Percentiles rank a stretch among this genome's conserved stretches.
Evolutionary conservation across 2,329 filamentous ascomycete species (phyloP).

Genomic region (Fusarium liriodendri): DNA sequence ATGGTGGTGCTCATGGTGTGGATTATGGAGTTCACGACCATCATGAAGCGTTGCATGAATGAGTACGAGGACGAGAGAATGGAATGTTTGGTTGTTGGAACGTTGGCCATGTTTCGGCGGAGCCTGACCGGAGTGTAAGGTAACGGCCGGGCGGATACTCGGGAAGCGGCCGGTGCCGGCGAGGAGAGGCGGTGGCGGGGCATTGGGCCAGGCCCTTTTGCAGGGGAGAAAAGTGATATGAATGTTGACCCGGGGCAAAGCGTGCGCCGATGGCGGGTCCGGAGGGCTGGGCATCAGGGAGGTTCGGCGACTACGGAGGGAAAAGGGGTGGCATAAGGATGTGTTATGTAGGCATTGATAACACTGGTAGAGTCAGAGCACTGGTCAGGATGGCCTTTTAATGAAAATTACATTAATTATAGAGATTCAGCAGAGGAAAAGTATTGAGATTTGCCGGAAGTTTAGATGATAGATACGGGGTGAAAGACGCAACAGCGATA

Average conservation of each 20-base stretch:
- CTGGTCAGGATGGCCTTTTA: not conserved
- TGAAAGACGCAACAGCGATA: not conserved
- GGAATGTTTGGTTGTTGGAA: slow-evolving; percentile 28
- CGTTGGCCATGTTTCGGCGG: slow-evolving; percentile 26
- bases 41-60: slow-evolving; percentile 30
- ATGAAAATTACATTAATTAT: not conserved
- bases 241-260: slow-evolving; percentile 3
- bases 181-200: slow-evolving; percentile 16
- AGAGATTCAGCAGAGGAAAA: not conserved
- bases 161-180: slow-evolving; percentile 41
- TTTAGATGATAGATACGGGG: not conserved
- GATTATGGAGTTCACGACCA: slow-evolving; percentile 40
- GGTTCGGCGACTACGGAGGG: slow-evolving; percentile 7
- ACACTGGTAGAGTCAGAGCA: not conserved
- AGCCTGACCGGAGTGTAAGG: slow-evolving; percentile 28
- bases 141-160: slow-evolving; percentile 35
- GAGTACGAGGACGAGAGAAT: slow-evolving; percentile 8
- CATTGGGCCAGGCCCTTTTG: not conserved
- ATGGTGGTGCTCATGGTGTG: slow-evolving; percentile 40
- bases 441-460: not conserved
- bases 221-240: slow-evolving; percentile 1
- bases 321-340: not conserved
- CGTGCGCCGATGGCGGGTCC: slow-evolving; percentile 35
- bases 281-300: slow-evolving; percentile 15
- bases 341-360: not conserved